phyloP scores from a whole-genome alignment of 805 yeast species.

The Starmera amethionina region DNA sequence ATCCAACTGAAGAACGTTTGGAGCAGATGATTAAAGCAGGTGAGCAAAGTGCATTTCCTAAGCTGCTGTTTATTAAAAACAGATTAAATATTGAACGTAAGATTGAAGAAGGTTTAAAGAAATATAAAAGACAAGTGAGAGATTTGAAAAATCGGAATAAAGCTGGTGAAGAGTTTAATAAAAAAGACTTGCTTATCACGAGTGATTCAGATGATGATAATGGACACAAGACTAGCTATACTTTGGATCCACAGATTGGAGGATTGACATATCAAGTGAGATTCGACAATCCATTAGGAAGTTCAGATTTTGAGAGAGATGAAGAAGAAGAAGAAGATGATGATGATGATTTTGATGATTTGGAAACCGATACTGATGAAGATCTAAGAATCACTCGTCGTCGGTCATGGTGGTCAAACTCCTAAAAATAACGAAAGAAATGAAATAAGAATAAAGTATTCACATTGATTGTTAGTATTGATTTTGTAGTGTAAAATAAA shows the following conservation, averaged over 20 bases:
- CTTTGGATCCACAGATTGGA: constrained; percentile 1
- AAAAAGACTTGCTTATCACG: not conserved
- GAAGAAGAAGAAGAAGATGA: not conserved
- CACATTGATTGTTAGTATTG: too few relatives aligned
- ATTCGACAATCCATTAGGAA: not conserved
- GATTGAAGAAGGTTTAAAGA: constrained; percentile 41
- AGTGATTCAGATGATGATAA: constrained; percentile 8
- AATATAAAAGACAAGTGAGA: constrained; percentile 7
- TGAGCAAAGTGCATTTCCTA: constrained; percentile 56
- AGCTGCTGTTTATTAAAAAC: constrained; percentile 53
- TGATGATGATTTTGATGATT: not conserved
- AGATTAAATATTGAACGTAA: constrained; percentile 56
- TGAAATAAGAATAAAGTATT: too few relatives aligned
- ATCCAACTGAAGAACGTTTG: constrained; percentile 53
- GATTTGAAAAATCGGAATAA: constrained; percentile 1
- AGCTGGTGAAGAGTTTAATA: not conserved
- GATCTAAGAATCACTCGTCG: not conserved
- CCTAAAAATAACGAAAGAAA: not conserved
- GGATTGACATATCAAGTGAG: constrained; percentile 9
- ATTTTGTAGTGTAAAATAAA: too few relatives aligned
- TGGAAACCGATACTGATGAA: not conserved
- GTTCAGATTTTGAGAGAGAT: not conserved
- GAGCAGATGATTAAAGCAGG: constrained; percentile 50
- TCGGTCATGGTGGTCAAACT: not conserved
- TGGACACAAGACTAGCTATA: constrained; percentile 1